Conservation (phyloP, 495 filamentous ascomycete species). For the Aspergillus kassunensis region DNA sequence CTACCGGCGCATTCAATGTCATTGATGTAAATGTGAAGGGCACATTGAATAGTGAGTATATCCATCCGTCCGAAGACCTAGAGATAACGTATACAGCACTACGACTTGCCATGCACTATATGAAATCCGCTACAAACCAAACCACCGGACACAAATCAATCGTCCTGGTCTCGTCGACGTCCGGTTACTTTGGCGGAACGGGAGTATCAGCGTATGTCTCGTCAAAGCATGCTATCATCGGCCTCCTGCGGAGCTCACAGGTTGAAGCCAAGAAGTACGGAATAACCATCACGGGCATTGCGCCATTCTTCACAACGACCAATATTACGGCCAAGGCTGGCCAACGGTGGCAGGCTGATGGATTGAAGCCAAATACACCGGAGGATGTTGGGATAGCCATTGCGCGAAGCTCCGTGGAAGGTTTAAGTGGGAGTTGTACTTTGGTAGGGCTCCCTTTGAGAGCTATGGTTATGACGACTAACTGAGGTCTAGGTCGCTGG, state of each 20-base stretch:
- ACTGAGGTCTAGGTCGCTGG: background rate
- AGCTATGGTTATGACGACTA: background rate
- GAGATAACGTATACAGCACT: slow-evolving; percentile 16
- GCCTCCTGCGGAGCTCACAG: slow-evolving; percentile 29
- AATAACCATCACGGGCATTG: slow-evolving; percentile 26
- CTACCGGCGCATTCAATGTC: slow-evolving; percentile 10
- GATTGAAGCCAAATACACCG: slow-evolving; percentile 23
- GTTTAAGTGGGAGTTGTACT: slow-evolving; percentile 10
- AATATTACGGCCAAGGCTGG: slow-evolving; percentile 22
- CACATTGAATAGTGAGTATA: slow-evolving; percentile 22
- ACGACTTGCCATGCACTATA: slow-evolving; percentile 19
- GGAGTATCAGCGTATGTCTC: slow-evolving; percentile 27
- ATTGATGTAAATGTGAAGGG: slow-evolving; percentile 36
- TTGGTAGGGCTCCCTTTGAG: background rate
- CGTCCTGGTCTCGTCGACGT: slow-evolving; percentile 24
- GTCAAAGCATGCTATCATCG: slow-evolving; percentile 31
- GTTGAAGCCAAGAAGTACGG: slow-evolving; percentile 11
- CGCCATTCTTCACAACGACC: slow-evolving; percentile 31
- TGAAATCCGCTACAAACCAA: slow-evolving; percentile 4
- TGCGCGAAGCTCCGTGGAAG: slow-evolving; percentile 18
- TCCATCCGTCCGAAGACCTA: background rate
- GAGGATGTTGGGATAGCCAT: slow-evolving; percentile 24
- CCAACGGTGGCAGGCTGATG: slow-evolving; percentile 17
- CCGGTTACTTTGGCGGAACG: slow-evolving; percentile 32
- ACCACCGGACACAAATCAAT: slow-evolving; percentile 16